Evolutionary conservation across 2,329 filamentous ascomycete genomes (phyloP), one percentile per base, ranked within the genome.

Genomic region (Bipolaris gigantea): DNA sequence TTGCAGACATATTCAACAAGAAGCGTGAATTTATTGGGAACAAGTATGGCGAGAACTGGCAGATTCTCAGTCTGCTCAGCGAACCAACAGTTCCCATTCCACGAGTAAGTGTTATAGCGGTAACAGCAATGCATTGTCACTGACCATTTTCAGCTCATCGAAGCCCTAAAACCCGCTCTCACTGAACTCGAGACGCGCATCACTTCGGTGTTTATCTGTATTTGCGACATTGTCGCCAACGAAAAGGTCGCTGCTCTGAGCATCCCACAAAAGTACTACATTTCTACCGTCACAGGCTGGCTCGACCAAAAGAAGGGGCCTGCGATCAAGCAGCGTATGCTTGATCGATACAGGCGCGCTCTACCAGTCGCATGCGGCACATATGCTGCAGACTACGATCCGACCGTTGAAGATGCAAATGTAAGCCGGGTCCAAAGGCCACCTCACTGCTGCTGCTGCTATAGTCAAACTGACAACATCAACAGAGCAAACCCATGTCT

Each of bases 181-280:
- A 49, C 30, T 33, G 34, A 57, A 11, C 35, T 57, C 7, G 50
- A 51, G 7, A 54, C 54, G 7, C 40, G 50, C 19, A 46, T 48
- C 21, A 49, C 54, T 11, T 34, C 50, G 8, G 50, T 38, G 5
- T 45, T 45, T 40, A 50, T 61, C n/a, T 59, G 45, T 36, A 30
- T 47, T 25, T 33, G 32, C 11, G 56, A 59, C 27, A 44, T 32
- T n/a, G 46, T 54, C 36, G 56, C 58, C n/a, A 53, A 61, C 30
- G 58, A 59, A 23, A 39, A 27, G 8, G 53, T 60, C 15, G 33
- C 41, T 19, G 43, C 53, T 13, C 44, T 59, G 32, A 54, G 53
- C 41, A 44, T 61, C 18, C 56, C 58, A 11, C 58, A 61, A 48
- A 55, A 61, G 44, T 61, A 52, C 43, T 59, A 61, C 43, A 49